Conservation (phyloP, 768 basidiomycete species). For the Mycena chlorophos region DNA sequence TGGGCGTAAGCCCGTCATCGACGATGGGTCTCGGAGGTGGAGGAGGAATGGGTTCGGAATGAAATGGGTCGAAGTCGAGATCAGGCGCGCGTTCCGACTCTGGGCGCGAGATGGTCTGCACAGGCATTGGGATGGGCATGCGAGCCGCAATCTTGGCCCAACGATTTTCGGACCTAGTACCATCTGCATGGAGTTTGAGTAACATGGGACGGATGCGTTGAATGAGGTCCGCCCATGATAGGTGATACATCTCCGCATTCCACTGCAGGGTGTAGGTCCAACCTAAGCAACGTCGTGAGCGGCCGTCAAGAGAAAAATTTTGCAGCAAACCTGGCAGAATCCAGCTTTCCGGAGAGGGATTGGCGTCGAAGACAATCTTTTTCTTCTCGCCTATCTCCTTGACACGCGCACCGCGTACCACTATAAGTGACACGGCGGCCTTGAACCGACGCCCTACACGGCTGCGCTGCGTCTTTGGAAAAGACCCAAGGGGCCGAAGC, state of each 20-base stretch:
- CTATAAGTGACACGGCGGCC: neutral
- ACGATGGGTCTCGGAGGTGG: neutral
- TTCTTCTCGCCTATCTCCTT: neutral
- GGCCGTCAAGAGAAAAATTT: neutral
- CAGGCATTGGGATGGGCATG: neutral
- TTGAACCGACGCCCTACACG: neutral
- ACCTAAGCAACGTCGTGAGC: neutral
- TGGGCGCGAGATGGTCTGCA: neutral
- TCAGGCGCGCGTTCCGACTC: neutral
- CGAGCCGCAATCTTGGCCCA: neutral
- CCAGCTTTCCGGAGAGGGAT: neutral
- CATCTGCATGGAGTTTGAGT: neutral
- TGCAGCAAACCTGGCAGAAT: neutral
- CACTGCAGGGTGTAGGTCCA: neutral
- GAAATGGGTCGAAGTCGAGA: neutral
- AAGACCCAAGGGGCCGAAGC: neutral
- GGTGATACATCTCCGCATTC: too few species aligned
- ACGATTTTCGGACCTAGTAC: neutral
- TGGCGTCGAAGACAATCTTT: neutral
- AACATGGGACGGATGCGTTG: neutral
- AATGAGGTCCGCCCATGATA: neutral
- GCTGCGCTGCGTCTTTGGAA: neutral
- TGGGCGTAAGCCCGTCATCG: too few species aligned
- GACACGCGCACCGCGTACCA: neutral
- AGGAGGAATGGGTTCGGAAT: neutral